Conservation (phyloP, 2,329 filamentous ascomycete species). For the Claviceps sp. region DNA sequence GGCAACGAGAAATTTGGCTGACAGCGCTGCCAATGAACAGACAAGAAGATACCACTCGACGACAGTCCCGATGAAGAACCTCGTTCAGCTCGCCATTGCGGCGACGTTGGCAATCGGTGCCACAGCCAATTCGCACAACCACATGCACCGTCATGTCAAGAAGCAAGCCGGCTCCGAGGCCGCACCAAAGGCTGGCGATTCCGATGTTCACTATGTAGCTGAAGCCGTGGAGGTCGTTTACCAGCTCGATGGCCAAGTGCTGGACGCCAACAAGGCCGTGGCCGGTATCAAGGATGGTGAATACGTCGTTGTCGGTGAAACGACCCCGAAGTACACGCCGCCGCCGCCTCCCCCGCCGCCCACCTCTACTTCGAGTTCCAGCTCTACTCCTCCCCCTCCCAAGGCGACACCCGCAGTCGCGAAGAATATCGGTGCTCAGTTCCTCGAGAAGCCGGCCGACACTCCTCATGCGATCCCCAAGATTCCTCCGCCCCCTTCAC, state of each 20-base stretch:
- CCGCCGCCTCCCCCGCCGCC: conserved; percentile 19
- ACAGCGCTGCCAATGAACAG: not conserved
- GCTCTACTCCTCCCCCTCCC: conserved; percentile 20
- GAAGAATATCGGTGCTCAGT: conserved; percentile 2
- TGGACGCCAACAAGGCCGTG: conserved; percentile 53
- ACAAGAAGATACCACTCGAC: not conserved
- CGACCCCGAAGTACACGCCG: conserved; percentile 37
- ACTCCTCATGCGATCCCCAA: conserved; percentile 10
- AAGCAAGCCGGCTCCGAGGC: conserved; percentile 35
- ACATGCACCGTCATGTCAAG: conserved; percentile 44
- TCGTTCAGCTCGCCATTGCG: conserved; percentile 34
- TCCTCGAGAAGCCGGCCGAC: conserved; percentile 1
- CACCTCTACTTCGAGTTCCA: conserved; percentile 14
- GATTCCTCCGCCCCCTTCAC: conserved; percentile 8
- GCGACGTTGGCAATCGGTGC: conserved; percentile 38
- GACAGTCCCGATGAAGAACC: conserved; percentile 7
- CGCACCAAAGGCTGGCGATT: conserved; percentile 30
- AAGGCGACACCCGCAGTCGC: conserved; percentile 8
- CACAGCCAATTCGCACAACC: conserved; percentile 47
- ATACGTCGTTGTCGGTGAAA: conserved; percentile 52
- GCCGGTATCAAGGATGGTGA: conserved; percentile 57
- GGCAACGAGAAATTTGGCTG: not conserved
- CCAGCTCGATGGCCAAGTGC: conserved; percentile 49
- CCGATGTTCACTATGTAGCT: conserved; percentile 40
- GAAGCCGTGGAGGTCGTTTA: conserved; percentile 57